phyloP scores from a whole-genome alignment of 371 early-diverging fungal genomes.

The Smittium mucronatum region DNA sequence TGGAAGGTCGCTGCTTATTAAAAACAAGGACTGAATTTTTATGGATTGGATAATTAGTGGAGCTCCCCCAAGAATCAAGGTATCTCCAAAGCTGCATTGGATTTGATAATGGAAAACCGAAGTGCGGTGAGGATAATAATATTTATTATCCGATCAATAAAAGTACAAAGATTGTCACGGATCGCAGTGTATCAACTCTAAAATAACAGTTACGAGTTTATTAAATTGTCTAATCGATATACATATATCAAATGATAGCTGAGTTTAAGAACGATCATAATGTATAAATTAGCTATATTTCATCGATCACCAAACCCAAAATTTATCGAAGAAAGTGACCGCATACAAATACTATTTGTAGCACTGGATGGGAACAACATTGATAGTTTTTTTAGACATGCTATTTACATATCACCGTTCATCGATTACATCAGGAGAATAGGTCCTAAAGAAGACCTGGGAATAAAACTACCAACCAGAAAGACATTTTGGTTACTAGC shows the following conservation, averaged over 20 bases:
- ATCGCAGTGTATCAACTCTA: neutral
- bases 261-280: too few species aligned
- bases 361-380: neutral
- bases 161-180: neutral
- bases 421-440: neutral
- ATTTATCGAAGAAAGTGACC: neutral
- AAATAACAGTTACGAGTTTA: neutral
- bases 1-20: neutral
- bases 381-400: neutral
- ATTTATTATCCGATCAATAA: neutral
- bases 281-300: neutral
- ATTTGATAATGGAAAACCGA: neutral
- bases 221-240: neutral
- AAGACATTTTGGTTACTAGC: slow-evolving; percentile 4
- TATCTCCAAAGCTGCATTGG: neutral
- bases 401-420: neutral
- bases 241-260: neutral
- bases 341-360: neutral
- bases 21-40: neutral
- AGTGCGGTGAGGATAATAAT: neutral
- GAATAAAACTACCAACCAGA: neutral
- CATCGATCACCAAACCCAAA: neutral
- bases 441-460: neutral
- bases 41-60: neutral
- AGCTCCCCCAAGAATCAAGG: neutral